These are phyloP conservation scores for Barnettozyma sucrosica DNA, from an alignment of 805 yeast species.

Conservation along the genomic window DNA sequence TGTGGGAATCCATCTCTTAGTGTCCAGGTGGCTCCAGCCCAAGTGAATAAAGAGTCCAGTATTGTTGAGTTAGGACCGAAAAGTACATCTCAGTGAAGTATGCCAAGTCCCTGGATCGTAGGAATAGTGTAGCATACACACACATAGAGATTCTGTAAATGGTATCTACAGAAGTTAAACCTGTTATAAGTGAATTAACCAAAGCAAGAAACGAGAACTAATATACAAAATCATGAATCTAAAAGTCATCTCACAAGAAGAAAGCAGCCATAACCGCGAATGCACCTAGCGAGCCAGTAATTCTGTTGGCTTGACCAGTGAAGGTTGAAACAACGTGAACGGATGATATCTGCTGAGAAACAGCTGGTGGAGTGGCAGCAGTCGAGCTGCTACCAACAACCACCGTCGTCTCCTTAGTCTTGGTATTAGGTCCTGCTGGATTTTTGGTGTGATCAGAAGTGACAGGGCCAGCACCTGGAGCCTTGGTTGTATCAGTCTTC, in stretches of 20 bases:
- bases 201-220: neutral
- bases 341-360: conserved; percentile 1
- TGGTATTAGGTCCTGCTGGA: conserved; percentile 28
- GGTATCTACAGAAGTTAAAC: neutral
- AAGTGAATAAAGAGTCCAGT: too few relatives aligned
- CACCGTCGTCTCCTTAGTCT: conserved; percentile 62
- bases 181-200: neutral
- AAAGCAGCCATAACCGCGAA: conserved; percentile 82
- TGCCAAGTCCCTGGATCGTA: too few relatives aligned
- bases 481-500: conserved; percentile 19
- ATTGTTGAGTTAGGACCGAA: too few relatives aligned
- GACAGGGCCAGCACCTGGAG: neutral
- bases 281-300: conserved; percentile 85
- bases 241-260: conserved; percentile 65
- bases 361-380: neutral
- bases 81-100: too few relatives aligned
- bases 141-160: too few relatives aligned
- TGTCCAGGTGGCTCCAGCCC: too few relatives aligned
- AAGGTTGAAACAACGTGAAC: conserved; percentile 11
- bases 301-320: conserved; percentile 55
- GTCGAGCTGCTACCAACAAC: conserved; percentile 54
- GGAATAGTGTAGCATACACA: too few relatives aligned
- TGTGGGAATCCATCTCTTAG: too few relatives aligned
- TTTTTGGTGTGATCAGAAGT: neutral
- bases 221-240: conserved; percentile 42